Conservation (phyloP, 2,329 filamentous ascomycete species). For the Penicillium expansum region DNA sequence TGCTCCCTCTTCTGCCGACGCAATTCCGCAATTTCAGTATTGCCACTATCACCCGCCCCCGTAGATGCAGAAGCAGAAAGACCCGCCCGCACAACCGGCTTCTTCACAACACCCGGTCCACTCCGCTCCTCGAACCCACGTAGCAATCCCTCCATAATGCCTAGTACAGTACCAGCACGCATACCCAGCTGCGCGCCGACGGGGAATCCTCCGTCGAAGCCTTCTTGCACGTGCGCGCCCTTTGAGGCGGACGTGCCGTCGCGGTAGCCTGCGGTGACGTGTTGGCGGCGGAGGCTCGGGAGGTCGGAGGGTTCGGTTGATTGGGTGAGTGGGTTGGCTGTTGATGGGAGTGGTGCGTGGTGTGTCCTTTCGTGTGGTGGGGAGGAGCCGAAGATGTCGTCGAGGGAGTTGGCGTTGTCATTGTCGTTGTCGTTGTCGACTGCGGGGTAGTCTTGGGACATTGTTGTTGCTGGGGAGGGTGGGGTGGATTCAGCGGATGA, state of each 20-base stretch:
- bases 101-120: constrained; percentile 28
- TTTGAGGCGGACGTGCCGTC: constrained; percentile 81
- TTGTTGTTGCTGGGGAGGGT: constrained; percentile 24
- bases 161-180: constrained; percentile 70
- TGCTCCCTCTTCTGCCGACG: constrained; percentile 41
- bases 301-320: constrained; percentile 61
- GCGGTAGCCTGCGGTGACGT: constrained; percentile 83
- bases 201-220: constrained; percentile 88
- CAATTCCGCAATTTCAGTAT: not conserved
- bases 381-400: constrained; percentile 45
- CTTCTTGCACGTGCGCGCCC: constrained; percentile 70
- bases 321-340: not conserved
- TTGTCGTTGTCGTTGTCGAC: constrained; percentile 13
- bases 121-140: constrained; percentile 31
- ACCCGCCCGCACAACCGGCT: constrained; percentile 21
- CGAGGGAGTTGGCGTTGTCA: constrained; percentile 29
- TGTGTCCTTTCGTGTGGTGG: constrained; percentile 22
- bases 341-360: not conserved
- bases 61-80: constrained; percentile 5
- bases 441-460: constrained; percentile 21
- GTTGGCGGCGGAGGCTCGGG: constrained; percentile 68
- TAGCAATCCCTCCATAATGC: constrained; percentile 70
- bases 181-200: constrained; percentile 79
- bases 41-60: not conserved
- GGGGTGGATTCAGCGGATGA: constrained; percentile 16